Evolutionary conservation across 768 basidiomycete genomes (phyloP), one percentile per base, ranked within the genome.

Genomic region (Dioszegia crocea): DNA sequence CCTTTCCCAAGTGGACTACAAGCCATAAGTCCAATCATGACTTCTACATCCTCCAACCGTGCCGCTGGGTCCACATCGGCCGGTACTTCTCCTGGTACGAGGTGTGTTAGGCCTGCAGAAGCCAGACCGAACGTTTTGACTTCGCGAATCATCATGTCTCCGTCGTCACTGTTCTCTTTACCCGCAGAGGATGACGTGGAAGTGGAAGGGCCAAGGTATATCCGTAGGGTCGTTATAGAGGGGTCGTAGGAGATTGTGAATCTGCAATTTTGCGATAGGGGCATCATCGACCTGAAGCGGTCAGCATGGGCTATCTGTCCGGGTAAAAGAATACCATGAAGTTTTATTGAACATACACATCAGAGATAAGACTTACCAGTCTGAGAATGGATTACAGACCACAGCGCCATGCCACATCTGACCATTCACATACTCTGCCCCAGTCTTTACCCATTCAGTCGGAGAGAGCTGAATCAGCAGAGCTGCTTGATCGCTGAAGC

Each of bases 401-500:
- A 73, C 71, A 5, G 43, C 62, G 6, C 60, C 60, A 23, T 57
- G 59, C 61, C 59, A 67, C 11, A 65, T 26, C 41, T 66, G 46
- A 4, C 49, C 66, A 39, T 68, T 45, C 10, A 63, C 60, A 43
- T 51, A 73, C 30, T 73, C 71, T 4, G 62, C 45, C 1, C 68
- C 66, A 1, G 66, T 56, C 52, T 73, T 73, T 21, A 67, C 45
- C 71, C 71, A 73, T 59, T 48, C 33, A 39, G 36, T 51, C 11
- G 38, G 47, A 36, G 17, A 67, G 2, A 70, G 23, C n/a, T 62
- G 46, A 19, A 73, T 48, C 39, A 70, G 60, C n/a, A 73, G 19
- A 2, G 55, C 33, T 29, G 68, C 71, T 58, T 73, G 71, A 33
- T 73, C 68, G 39, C 71, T 72, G 31, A 24, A 29, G 12, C 24